A percentile compares a stretch with the other conserved stretches of the same genome.
These are phyloP conservation scores for Psilocybe sp. DNA, from an alignment of 768 basidiomycete genomes.

Conservation along the genomic window DNA sequence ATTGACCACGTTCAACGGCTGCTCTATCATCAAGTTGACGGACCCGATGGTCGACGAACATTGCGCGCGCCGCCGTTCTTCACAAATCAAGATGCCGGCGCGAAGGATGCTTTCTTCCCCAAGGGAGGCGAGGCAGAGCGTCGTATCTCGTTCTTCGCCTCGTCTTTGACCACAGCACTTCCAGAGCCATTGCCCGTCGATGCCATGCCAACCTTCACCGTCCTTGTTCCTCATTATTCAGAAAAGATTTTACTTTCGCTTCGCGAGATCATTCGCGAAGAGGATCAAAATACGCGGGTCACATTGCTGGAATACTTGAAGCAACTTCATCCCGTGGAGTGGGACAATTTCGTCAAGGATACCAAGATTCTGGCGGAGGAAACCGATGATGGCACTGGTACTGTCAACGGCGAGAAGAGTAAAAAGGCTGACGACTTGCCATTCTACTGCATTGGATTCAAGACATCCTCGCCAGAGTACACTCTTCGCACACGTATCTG, in stretches of 20 bases:
- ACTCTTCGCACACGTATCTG: conserved; percentile 98
- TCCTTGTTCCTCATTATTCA: conserved; percentile 97
- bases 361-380: conserved; percentile 99
- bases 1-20: conserved; percentile 98
- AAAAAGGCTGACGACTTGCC: conserved; percentile 88
- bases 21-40: conserved; percentile 95
- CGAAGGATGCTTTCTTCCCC: conserved; percentile 89
- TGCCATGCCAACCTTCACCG: conserved; percentile 99
- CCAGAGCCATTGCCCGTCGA: conserved; percentile 96
- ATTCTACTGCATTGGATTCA: conserved; percentile 99
- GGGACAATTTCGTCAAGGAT: conserved; percentile 99
- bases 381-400: conserved; percentile 56
- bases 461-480: conserved; percentile 97
- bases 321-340: conserved; percentile 96
- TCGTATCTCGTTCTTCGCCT: conserved; percentile 98
- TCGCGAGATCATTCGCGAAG: conserved; percentile 97
- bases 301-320: conserved; percentile 97
- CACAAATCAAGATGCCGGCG: conserved; percentile 75
- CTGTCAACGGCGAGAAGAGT: conserved; percentile 69
- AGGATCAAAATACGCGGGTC: conserved; percentile 94
- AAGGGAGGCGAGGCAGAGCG: conserved; percentile 92
- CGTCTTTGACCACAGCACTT: conserved; percentile 91
- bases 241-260: conserved; percentile 97
- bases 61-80: conserved; percentile 98
- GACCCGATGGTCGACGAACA: conserved; percentile 83